Base-by-base conservation (phyloP, 163 green algal species). In the Chlamydomonas reinhardtii region DNA sequence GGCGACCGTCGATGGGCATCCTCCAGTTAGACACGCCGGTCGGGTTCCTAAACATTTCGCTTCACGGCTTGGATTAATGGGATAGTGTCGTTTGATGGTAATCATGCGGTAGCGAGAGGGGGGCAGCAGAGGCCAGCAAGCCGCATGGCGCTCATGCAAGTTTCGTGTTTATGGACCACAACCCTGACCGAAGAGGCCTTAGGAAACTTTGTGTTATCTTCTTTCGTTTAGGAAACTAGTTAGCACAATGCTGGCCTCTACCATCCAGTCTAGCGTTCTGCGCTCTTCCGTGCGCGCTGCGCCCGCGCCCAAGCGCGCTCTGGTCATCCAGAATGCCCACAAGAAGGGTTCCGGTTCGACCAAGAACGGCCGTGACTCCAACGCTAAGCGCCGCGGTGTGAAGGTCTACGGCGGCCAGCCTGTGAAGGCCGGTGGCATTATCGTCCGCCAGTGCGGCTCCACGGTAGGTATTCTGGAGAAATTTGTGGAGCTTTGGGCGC, bases 281-380 rank as follows among this genome's bases (percentile, higher is more conserved):
- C 61, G 72, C 72, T 87, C 82, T n/a, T 71, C 70, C 56, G 61
- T 69, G 59, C 82, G 82, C 61, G 82, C 81, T 56, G 82, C 82
- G 37, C 75, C 75, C 20, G 71, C 85, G 29, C 88, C 83, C 35
- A 88, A 77, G 62, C 61, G 79, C 64, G 74, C 82, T 19, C 71
- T 94, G 39, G 90, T 94, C n/a, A 91, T 95, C 62, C 81, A 93
- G 79, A 89, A 89, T 66, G 93, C 93, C 17, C 93, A 95, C 84
- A 95, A 95, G 91, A 95, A 95, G 89, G 93, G 93, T 88, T 84
- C 90, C 16, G 92, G 92, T 31, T 98, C 93, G 52, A 99, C 96
- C 29, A 99, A 99, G 94, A 99, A 99, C 93, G 97, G 98, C 54
- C 92, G 98, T 66, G 98, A 99, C 90, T 99, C 96, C 25, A 96